Evolutionary conservation across 768 basidiomycete genomes (phyloP).

Genomic region (Ramaria rubella): DNA sequence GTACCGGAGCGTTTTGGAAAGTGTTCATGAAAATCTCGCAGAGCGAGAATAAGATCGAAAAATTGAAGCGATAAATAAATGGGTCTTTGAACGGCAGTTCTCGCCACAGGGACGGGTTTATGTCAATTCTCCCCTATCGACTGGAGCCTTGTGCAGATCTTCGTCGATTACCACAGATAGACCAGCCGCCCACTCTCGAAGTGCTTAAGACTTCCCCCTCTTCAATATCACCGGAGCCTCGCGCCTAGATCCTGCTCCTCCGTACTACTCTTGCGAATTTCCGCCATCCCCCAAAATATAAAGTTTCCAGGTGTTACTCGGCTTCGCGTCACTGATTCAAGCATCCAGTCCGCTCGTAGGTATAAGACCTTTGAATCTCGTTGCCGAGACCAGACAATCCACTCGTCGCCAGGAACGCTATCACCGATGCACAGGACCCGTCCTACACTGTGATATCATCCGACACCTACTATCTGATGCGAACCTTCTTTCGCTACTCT

Average conservation of each 20-base stretch:
- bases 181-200: conserved; percentile 8
- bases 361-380: neutral
- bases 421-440: neutral
- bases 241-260: conserved; percentile 8
- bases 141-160: neutral
- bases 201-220: neutral
- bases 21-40: neutral
- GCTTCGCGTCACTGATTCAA: neutral
- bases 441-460: neutral
- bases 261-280: conserved; percentile 11
- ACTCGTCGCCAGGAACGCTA: neutral
- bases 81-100: neutral
- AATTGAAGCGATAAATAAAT: neutral
- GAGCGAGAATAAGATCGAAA: conserved; percentile 6
- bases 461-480: neutral
- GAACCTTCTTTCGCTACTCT: neutral
- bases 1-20: too few species aligned
- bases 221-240: neutral
- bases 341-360: neutral
- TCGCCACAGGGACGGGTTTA: neutral
- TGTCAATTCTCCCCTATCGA: neutral
- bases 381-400: neutral
- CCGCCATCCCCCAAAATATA: conserved; percentile 1
- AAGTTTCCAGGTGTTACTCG: neutral
- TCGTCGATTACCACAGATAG: neutral